These are phyloP conservation scores for Fusarium oligoseptatum DNA, from an alignment of 2,329 filamentous ascomycete species.

Conservation along the genomic window DNA sequence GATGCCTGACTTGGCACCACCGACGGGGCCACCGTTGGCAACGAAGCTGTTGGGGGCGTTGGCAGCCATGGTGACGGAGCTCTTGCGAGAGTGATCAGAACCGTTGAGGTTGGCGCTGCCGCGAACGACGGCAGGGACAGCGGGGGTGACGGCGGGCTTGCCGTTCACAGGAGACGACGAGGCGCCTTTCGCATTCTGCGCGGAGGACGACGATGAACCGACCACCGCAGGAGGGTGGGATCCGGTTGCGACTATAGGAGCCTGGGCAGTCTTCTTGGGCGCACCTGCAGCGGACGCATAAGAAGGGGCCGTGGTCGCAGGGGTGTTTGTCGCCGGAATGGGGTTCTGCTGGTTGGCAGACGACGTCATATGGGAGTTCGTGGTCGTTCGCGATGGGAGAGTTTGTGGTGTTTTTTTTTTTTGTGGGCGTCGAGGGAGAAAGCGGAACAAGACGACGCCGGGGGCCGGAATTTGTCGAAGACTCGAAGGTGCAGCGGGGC, in stretches of 20 bases:
- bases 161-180: conserved; percentile 88
- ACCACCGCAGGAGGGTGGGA: conserved; percentile 67
- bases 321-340: conserved; percentile 69
- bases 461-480: conserved; percentile 40
- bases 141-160: conserved; percentile 78
- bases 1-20: conserved; percentile 73
- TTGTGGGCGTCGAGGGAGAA: conserved; percentile 41
- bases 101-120: conserved; percentile 78
- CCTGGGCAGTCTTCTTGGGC: conserved; percentile 72
- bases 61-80: conserved; percentile 91
- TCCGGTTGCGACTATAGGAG: conserved; percentile 72
- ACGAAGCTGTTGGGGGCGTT: conserved; percentile 82
- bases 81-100: conserved; percentile 84
- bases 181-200: conserved; percentile 72
- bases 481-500: conserved; percentile 41
- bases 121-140: conserved; percentile 75
- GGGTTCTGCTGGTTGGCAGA: conserved; percentile 67
- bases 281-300: conserved; percentile 77
- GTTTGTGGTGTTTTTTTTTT: conserved; percentile 38
- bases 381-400: conserved; percentile 48
- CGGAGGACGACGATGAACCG: conserved; percentile 64
- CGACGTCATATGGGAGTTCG: conserved; percentile 69
- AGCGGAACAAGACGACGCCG: conserved; percentile 42
- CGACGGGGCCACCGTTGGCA: conserved; percentile 77
- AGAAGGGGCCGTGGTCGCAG: conserved; percentile 70